Evolutionary conservation across 202 grass and related monocot genomes (phyloP), one percentile per base, ranked within the genome.

Genomic region (Elaeis oleifera): DNA sequence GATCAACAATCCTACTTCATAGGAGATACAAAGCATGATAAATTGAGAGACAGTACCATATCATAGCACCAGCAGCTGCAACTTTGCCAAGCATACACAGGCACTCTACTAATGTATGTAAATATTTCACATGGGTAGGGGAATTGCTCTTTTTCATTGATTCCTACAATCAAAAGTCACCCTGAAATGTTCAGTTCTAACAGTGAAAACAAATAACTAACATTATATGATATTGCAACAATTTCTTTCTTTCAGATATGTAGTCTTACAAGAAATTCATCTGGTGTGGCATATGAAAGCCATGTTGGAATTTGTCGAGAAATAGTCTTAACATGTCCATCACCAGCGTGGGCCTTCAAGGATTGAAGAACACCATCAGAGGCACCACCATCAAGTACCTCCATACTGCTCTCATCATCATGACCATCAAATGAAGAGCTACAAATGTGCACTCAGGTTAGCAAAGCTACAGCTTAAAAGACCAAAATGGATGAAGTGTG

Each of bases 71-170:
- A 80, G 79, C 94, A 84, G 94, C 94, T 56, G 94, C 94, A 74
- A 97, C 77, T 84, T 97, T 97, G 76, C 75, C 77, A 75, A 97
- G 94, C 94, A 97, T 92, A 69, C 76, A 97, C 71, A 97, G 88
- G 68, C 94, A 92, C 51, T 97, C 84, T 50, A 89, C 94, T 74
- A 97, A 76, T 65, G 94, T 97, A 82, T 31, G 86, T 49, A 91
- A 77, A 76, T 92, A 97, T 83, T 97, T 97, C 68, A 89, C 84
- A 67, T 62, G 73, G 29, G 89, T 61, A 17, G 87, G 60, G 32
- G 50, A 50, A 58, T 97, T 79, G 56, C 74, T 50, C 77, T 97
- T 97, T 66, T 52, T 92, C 58, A 86, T 82, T 79, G 79, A 89
- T 89, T 97, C 94, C 94, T 97, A 76, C 71, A 80, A 56, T 31